Base-by-base conservation (phyloP, 1,139 yeast species). In the Nakaseomyces sp. region DNA sequence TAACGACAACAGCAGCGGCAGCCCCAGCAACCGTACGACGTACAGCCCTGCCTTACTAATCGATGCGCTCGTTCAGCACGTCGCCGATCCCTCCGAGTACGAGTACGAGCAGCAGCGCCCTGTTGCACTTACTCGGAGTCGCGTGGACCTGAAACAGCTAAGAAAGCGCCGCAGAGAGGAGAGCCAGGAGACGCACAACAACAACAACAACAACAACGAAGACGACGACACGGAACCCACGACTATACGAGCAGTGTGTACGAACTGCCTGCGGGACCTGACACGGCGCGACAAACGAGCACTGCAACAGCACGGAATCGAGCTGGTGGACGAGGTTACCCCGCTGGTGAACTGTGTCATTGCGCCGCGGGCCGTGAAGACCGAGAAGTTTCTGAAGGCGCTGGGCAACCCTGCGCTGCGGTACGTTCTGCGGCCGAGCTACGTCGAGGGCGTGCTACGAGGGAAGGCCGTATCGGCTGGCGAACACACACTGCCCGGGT, bases 191-290 rank as follows among this genome's bases (percentile, higher is more conserved):
- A n/a, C n/a, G n/a, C n/a, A n/a, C n/a, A n/a, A n/a, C n/a, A n/a
- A n/a, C n/a, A 22, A 22, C 24, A 9, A 9, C 6, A 22, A 22
- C 24, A 9, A 22, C 9, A 22, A 22, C 24, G 24, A 22, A n/a
- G 24, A 22, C 9, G 24, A 22, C 24, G 24, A 22, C 6, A n/a
- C 33, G 15, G 33, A 6, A 30, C 18, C n/a, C n/a, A 5, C 13
- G 13, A 18, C 12, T 16, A 19, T 35, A 22, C 38, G 38, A n/a
- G 38, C 38, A 7, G 38, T 35, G 18, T 20, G 38, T 15, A 35
- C 38, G 26, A 35, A 20, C 38, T 35, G 38, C 13, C 38, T 35
- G 28, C 20, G 22, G 28, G 28, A 20, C 5, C 38, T 35, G n/a
- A 35, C 19, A 5, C 18, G 5, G 17, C 38, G 38, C 18, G 38